A percentile compares a stretch with the other conserved stretches of the same genome.
phyloP scores from a whole-genome alignment of 305 asterid genomes.

The Lippia alba region DNA sequence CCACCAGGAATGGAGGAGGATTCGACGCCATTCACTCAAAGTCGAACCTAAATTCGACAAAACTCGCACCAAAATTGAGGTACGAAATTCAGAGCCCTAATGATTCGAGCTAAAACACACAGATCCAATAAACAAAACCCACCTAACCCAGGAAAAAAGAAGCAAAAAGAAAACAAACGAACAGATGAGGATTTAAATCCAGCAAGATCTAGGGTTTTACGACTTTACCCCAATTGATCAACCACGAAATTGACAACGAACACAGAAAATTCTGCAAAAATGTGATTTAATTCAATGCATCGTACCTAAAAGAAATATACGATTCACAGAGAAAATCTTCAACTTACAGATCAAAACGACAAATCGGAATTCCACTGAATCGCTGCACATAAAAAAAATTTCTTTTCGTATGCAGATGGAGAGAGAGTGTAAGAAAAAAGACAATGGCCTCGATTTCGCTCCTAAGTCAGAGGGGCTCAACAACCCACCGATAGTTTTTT shows the following conservation, averaged over 20 bases:
- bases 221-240: conserved; percentile 37
- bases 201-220: conserved; percentile 67
- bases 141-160: conserved; percentile 36
- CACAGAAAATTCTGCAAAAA: conserved; percentile 31
- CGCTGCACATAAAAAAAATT: conserved; percentile 34
- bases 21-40: conserved; percentile 78
- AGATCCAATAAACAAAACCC: conserved; percentile 58
- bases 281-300: conserved; percentile 33
- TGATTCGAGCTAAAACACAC: conserved; percentile 46
- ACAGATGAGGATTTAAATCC: conserved; percentile 45
- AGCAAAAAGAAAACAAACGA: conserved; percentile 10
- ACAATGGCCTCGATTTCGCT: conserved; percentile 49
- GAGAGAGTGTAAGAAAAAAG: conserved; percentile 37
- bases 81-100: conserved; percentile 48
- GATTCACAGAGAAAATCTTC: conserved; percentile 33
- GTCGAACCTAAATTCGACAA: conserved; percentile 43
- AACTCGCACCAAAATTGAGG: conserved; percentile 34
- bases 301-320: conserved; percentile 19
- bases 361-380: conserved; percentile 37
- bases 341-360: conserved; percentile 58
- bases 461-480: conserved; percentile 39
- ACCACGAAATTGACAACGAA: conserved; percentile 16
- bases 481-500: conserved; percentile 42
- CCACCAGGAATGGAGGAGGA: conserved; percentile 95
- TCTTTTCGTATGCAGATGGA: conserved; percentile 22